phyloP scores from a whole-genome alignment of 2,329 filamentous ascomycete genomes.

The Ophioceras dolichostomum region DNA sequence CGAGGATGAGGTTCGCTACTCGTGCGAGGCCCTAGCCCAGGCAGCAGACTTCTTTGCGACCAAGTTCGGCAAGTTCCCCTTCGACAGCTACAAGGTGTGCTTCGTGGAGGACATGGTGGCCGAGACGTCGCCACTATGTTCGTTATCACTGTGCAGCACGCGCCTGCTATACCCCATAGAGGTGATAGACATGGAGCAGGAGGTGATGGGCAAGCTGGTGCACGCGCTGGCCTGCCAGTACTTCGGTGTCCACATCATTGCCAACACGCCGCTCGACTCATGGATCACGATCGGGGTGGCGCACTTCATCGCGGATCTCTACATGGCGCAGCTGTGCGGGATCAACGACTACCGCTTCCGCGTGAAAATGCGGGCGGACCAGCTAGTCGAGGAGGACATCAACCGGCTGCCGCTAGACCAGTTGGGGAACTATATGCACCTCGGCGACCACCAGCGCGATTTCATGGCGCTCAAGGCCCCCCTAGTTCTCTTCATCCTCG shows the following conservation, averaged over 20 bases:
- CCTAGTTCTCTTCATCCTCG: constrained; percentile 84
- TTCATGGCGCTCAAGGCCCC: constrained; percentile 88
- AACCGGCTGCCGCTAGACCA: constrained; percentile 72
- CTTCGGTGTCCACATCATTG: constrained; percentile 86
- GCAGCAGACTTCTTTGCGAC: constrained; percentile 88
- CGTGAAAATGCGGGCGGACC: constrained; percentile 74
- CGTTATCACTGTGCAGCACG: constrained; percentile 77
- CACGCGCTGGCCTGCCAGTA: constrained; percentile 84
- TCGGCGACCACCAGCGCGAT: constrained; percentile 77
- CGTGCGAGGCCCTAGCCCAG: constrained; percentile 70
- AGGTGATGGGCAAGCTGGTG: constrained; percentile 68
- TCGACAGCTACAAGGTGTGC: constrained; percentile 81
- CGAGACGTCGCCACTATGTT: constrained; percentile 67
- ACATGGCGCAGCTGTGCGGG: constrained; percentile 80
- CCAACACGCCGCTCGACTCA: constrained; percentile 65
- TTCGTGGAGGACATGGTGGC: constrained; percentile 82
- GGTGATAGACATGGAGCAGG: constrained; percentile 74
- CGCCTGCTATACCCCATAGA: constrained; percentile 74
- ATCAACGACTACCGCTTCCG: constrained; percentile 92
- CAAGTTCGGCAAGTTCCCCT: constrained; percentile 82
- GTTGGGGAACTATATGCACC: constrained; percentile 62
- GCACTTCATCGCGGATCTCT: constrained; percentile 90
- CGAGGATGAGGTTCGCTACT: constrained; percentile 72
- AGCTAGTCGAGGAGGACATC: constrained; percentile 68
- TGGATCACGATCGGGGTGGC: constrained; percentile 88